Evolutionary conservation across 192 early-diverging fungal genomes (phyloP).

Genomic region (Kappamyces sp.): DNA sequence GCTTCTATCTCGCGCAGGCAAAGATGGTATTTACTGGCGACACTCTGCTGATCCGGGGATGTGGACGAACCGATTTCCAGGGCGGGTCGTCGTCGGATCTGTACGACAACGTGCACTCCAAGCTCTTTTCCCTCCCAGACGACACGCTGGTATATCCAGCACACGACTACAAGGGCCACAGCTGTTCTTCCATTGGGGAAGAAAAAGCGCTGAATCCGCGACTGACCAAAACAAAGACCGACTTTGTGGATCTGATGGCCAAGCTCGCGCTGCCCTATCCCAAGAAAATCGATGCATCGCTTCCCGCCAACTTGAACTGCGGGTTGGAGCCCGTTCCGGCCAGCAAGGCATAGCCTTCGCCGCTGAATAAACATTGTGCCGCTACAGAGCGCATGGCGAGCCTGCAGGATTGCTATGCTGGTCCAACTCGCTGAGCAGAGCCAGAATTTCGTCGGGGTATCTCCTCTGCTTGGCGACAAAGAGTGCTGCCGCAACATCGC

Average conservation of each 20-base stretch:
- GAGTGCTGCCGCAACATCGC: too few relatives aligned
- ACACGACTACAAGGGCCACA: conserved; percentile 23
- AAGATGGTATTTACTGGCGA: conserved; percentile 21
- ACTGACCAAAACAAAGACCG: conserved; percentile 19
- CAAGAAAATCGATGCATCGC: conserved; percentile 9
- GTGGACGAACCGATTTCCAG: conserved; percentile 31
- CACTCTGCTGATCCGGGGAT: conserved; percentile 22
- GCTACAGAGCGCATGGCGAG: too few relatives aligned
- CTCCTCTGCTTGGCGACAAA: too few relatives aligned
- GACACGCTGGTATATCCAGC: conserved; percentile 17
- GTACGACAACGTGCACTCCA: conserved; percentile 22
- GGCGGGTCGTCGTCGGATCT: conserved; percentile 9
- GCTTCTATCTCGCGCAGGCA: conserved; percentile 13
- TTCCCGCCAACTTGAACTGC: conserved; percentile 7
- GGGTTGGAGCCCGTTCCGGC: background rate
- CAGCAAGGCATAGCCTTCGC: too few relatives aligned
- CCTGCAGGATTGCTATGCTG: too few relatives aligned
- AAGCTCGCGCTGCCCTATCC: conserved; percentile 22
- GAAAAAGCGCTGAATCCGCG: conserved; percentile 23
- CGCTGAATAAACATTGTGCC: too few relatives aligned
- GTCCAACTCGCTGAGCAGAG: too few relatives aligned
- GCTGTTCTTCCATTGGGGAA: conserved; percentile 15
- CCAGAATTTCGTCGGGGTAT: too few relatives aligned
- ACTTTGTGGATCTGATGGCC: conserved; percentile 23
- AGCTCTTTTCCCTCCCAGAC: conserved; percentile 22